Percentiles rank a stretch among this genome's conserved stretches.
These are phyloP conservation scores for Bathelium albidoporum DNA, from an alignment of 495 filamentous ascomycete species.

Conservation along the genomic window DNA sequence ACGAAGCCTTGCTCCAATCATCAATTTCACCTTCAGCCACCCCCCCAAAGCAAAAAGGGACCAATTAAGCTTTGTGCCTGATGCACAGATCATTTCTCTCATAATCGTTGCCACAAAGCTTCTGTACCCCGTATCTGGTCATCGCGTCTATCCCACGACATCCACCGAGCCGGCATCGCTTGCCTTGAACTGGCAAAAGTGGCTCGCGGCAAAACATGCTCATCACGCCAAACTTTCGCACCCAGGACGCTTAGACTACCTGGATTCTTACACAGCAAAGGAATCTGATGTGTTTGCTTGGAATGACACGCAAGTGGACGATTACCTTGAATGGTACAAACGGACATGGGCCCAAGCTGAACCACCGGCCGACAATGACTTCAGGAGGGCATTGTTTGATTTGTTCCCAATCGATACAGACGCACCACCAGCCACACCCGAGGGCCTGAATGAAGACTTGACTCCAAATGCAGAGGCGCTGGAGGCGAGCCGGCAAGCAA, in stretches of 20 bases:
- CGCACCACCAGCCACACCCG: slow-evolving; percentile 6
- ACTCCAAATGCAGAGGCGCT: slow-evolving; percentile 18
- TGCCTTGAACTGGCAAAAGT: slow-evolving; percentile 60
- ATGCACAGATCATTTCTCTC: slow-evolving; percentile 58
- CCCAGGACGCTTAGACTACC: slow-evolving; percentile 4
- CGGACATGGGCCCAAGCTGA: slow-evolving; percentile 52
- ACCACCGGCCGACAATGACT: slow-evolving; percentile 16
- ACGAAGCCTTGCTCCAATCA: slow-evolving; percentile 45
- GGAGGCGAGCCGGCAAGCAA: slow-evolving; percentile 23
- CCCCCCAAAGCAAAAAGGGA: slow-evolving; percentile 28
- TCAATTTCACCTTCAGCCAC: slow-evolving; percentile 49
- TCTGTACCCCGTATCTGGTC: slow-evolving; percentile 61
- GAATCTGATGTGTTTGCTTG: slow-evolving; percentile 62
- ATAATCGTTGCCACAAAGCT: slow-evolving; percentile 74
- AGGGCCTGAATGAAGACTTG: slow-evolving; percentile 7
- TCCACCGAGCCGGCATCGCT: slow-evolving; percentile 50
- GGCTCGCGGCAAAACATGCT: slow-evolving; percentile 34
- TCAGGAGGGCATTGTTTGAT: slow-evolving; percentile 35
- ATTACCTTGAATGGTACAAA: slow-evolving; percentile 86
- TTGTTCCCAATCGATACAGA: slow-evolving; percentile 39
- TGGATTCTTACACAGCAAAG: slow-evolving; percentile 36
- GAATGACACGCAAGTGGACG: slow-evolving; percentile 56
- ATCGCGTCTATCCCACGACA: slow-evolving; percentile 45
- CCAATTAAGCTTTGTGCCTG: slow-evolving; percentile 46
- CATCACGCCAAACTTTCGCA: background rate